These are phyloP conservation scores for Amaranthus tricolor DNA, from an alignment of 179 eudicot species.

Conservation along the genomic window DNA sequence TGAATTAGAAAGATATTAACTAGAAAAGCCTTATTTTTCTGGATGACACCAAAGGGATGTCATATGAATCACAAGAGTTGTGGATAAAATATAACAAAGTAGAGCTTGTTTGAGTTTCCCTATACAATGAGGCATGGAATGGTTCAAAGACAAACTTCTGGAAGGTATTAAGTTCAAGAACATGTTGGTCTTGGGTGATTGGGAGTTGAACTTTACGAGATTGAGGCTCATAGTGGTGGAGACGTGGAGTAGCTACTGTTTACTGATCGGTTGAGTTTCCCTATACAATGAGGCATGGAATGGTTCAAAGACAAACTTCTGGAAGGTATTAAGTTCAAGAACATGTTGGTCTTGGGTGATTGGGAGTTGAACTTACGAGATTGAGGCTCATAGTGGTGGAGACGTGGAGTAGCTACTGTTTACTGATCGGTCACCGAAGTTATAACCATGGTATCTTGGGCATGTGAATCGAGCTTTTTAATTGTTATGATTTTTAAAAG, in stretches of 20 bases:
- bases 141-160: neutral
- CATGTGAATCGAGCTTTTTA: neutral
- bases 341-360: neutral
- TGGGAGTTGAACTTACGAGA: neutral
- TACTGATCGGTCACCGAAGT: neutral
- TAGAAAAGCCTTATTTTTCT: neutral
- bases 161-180: neutral
- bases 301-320: neutral
- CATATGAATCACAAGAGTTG: neutral
- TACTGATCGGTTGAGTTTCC: neutral
- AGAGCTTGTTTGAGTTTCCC: neutral
- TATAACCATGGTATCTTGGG: neutral
- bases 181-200: neutral
- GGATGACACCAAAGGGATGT: neutral
- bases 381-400: neutral
- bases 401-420: neutral
- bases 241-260: neutral
- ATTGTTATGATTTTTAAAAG: too few species aligned
- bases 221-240: neutral
- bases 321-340: too few species aligned
- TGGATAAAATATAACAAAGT: neutral
- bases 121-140: neutral
- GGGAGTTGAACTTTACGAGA: neutral
- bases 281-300: neutral
- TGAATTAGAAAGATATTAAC: neutral